These are phyloP conservation scores for Lantana camara DNA, from an alignment of 257 asterid species.

Conservation along the genomic window DNA sequence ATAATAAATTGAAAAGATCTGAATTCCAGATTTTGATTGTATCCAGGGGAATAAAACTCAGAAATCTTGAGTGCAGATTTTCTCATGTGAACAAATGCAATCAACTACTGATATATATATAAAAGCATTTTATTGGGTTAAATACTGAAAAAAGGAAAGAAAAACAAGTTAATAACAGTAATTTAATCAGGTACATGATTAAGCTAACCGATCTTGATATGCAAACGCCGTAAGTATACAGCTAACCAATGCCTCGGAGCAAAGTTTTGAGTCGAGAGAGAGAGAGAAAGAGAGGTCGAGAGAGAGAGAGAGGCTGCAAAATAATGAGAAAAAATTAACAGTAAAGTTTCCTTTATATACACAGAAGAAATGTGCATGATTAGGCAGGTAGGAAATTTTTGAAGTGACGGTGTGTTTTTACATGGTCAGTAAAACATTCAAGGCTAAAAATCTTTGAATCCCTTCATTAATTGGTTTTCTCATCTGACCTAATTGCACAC, in stretches of 20 bases:
- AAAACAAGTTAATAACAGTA: background rate
- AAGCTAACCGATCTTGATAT: conserved; percentile 55
- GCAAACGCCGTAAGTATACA: conserved; percentile 25
- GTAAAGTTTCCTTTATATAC: conserved; percentile 15
- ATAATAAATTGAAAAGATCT: conserved; percentile 36
- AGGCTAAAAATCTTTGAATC: background rate
- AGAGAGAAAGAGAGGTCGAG: conserved; percentile 28
- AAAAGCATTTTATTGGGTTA: conserved; percentile 32
- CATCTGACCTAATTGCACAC: no score
- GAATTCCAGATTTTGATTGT: conserved; percentile 44
- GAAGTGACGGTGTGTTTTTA: background rate
- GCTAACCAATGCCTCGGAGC: conserved; percentile 43
- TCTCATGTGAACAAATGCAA: conserved; percentile 40
- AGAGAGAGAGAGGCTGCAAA: no score
- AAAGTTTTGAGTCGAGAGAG: conserved; percentile 15
- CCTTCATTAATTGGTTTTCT: background rate
- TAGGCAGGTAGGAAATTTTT: conserved; percentile 29
- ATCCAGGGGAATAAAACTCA: conserved; percentile 36
- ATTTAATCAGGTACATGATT: no score
- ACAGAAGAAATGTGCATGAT: conserved; percentile 36
- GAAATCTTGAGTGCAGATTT: conserved; percentile 40
- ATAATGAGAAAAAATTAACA: no score
- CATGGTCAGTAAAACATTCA: background rate
- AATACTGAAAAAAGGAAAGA: background rate
- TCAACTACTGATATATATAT: conserved; percentile 38